Base-by-base conservation (phyloP, 2,329 filamentous ascomycete genomes). In the Thielaviopsis punctulata region DNA sequence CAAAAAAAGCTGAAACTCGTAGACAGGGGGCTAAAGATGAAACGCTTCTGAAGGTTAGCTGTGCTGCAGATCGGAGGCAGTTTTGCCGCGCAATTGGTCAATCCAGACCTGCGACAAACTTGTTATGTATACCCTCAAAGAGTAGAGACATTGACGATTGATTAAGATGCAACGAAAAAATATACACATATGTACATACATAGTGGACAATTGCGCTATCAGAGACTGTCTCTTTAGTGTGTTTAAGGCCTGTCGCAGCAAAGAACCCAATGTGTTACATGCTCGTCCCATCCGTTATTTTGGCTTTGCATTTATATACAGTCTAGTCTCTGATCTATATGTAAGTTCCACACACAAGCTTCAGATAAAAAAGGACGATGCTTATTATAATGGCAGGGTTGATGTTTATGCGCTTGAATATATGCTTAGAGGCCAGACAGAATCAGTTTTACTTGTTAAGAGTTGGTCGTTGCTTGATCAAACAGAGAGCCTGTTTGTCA, bases 21-120 rank as follows among this genome's bases (percentile, higher is more conserved):
- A 39, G 33, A 39, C 33, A 39, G 33, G 33, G 43, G 45, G 45
- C 25, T 23, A 25, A 27, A 47, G 45, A 47, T 27, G 45, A 47
- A 47, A 47, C 45, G 15, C 45, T 47, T 47, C 45, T 47, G 45
- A 22, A 27, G 45, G 23, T 27, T 47, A 47, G 45, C 19, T 47
- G 25, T 47, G 45, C 15, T 25, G 45, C 45, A 47, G 45, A 47
- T 47, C 45, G 25, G 45, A 47, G 45, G 45, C 45, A 21, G n/a
- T 23, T 27, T 47, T 27, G 45, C 45, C 23, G 18, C 18, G 45
- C 45, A 18, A 47, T 47, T 47, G 45, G 45, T 18, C 22, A 47
- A 10, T 30, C 25, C 45, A 47, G 27, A 27, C 22, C 45, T 24
- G 45, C 45, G 33, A 39, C 33, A 39, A 18, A n/a, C n/a, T n/a